Evolutionary conservation across 495 filamentous ascomycete species (phyloP), one percentile per base, ranked within the genome.

Genomic region (Hypomontagnella submonticulosa): DNA sequence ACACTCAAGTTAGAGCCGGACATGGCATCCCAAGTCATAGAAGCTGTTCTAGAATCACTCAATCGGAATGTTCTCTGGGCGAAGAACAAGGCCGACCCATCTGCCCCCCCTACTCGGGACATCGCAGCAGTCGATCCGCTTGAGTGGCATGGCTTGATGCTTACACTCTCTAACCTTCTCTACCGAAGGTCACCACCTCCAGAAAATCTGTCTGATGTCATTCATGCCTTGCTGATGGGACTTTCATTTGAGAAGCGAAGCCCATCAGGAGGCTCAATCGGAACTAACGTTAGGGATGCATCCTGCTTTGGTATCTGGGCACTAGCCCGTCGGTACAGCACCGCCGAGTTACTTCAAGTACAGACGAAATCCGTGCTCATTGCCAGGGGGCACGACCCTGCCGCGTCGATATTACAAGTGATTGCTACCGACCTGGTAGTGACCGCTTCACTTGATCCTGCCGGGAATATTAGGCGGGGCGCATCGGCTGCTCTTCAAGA

Each of bases 301-400:
- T 91, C 95, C 1, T 96, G 92, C 73, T 97, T 97, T 71, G 95
- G 95, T 27, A 88, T 97, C 23, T 99, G 95, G 95, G 87, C 93
- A 1, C 75, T 98, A 9, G 93, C 93, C 41, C 83, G 95, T 58
- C 88, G 92, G 46, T 99, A 98, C 64, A 88, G 84, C 1, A 97
- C 94, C 0, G 66, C 79, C 0, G 93, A 97, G 68, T 79, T 98
- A 9, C 82, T 89, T 8, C 80, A 81, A 2, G 82, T 95, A 11
- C 78, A 84, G 6, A 73, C 81, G 0, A 79, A 71, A 11, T 70
- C 71, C 4, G 60, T 71, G 37, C 49, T 67, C 15, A 54, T 72
- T 4, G 66, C 70, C 9, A 73, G 55, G 15, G 61, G 69, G 1
- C 71, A 70, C 41, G 67, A 72, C 58, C 72, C 80, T 49, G 52